Conservation (phyloP, 2,329 filamentous ascomycete species). For the Blastomyces percursus region DNA sequence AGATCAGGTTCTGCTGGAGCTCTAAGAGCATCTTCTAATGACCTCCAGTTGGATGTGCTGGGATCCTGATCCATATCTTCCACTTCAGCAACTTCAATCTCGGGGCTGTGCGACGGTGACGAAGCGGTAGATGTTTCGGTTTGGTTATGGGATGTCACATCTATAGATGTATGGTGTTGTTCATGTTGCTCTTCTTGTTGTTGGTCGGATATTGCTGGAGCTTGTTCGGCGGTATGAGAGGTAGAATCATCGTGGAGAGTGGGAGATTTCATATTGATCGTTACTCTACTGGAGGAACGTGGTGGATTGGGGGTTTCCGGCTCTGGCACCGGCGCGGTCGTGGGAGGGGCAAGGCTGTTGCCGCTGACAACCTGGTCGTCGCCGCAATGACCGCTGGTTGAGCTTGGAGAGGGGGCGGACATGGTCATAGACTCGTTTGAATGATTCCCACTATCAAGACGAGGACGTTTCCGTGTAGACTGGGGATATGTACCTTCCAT, state of each 20-base stretch:
- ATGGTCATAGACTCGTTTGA: slow-evolving; percentile 27
- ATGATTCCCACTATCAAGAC: slow-evolving; percentile 36
- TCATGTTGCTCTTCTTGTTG: neutral
- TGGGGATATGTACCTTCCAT: slow-evolving; percentile 33
- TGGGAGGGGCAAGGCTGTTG: slow-evolving; percentile 8
- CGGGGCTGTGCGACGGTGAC: slow-evolving; percentile 35
- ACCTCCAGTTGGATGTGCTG: slow-evolving; percentile 35
- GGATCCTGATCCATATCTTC: slow-evolving; percentile 41
- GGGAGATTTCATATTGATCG: slow-evolving; percentile 38
- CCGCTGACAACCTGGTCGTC: neutral
- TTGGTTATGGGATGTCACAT: slow-evolving; percentile 14
- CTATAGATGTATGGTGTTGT: neutral
- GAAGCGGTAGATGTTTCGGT: slow-evolving; percentile 33
- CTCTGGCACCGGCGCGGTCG: slow-evolving; percentile 11
- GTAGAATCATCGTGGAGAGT: slow-evolving; percentile 14
- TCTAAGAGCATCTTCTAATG: slow-evolving; percentile 26
- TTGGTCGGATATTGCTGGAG: slow-evolving; percentile 7
- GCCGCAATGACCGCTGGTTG: slow-evolving; percentile 2
- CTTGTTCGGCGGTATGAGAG: slow-evolving; percentile 13
- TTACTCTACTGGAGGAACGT: slow-evolving; percentile 36
- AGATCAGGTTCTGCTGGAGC: slow-evolving; percentile 24
- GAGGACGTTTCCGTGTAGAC: slow-evolving; percentile 37
- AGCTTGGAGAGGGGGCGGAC: slow-evolving; percentile 20
- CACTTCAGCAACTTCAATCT: slow-evolving; percentile 40
- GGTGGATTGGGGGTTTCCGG: slow-evolving; percentile 21